Evolutionary conservation across 176 grass and related monocot genomes (phyloP), one percentile per base, ranked within the genome.

Genomic region (Metroxylon sagu): DNA sequence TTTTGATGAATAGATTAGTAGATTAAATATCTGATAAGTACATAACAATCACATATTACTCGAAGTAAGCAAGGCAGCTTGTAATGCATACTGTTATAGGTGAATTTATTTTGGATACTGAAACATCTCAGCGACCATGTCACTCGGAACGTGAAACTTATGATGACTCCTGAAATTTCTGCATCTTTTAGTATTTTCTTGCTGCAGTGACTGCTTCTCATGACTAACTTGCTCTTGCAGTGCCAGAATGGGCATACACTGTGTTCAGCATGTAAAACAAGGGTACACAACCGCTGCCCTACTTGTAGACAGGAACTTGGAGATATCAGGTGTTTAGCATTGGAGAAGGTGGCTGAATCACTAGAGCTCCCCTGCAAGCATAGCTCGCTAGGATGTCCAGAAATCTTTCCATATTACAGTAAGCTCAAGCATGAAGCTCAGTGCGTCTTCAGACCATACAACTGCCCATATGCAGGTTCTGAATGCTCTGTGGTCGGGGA

Each of bases 281-380:
- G 62, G 62, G 62, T 65, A 19, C 62, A 65, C 43, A 65, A 65
- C 48, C 62, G 62, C 19, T 65, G 62, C 62, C 62, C 62, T 50
- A 65, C 62, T 17, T 65, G 62, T 39, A 65, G 62, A 50, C 62
- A 50, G 23, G 62, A 65, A 43, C 62, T 65, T 28, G 62, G 62
- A 51, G 62, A 65, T 14, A 65, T 65, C 62, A 49, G 62, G 48
- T 65, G 62, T 26, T 50, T 65, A 50, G 62, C 62, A 16, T 51
- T 65, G 43, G 62, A 65, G 49, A 65, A 65, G 62, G 62, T 65
- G 12, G 62, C 62, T 6, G 62, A 65, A 65, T 65, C 62, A 26
- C 62, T 65, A 16, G 48, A 65, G 23, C 62, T 65, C 17, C 48
- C 62, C 0, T 65, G 62, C 62, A 65, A 65, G 62, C 27, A 51